These are phyloP conservation scores for Pseudisothecium myosuroides DNA, from an alignment of 225 moss, liverwort and hornwort genomes.

Conservation along the genomic window DNA sequence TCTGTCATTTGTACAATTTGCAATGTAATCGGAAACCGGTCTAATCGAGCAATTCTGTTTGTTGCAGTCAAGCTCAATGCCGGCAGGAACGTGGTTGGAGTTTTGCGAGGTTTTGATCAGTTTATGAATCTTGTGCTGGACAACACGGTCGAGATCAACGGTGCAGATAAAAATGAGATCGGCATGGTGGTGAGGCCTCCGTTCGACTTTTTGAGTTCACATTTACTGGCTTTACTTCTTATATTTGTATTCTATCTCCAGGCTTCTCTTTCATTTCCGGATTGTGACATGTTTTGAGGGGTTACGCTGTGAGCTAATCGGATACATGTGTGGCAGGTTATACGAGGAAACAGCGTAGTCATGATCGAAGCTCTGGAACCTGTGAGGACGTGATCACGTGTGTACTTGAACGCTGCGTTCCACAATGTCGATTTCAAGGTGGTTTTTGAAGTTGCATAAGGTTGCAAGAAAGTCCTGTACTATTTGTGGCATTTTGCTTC, in stretches of 20 bases:
- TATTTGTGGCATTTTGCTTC: background rate
- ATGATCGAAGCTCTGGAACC: slow-evolving; percentile 97
- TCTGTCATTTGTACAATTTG: background rate
- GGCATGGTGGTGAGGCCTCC: slow-evolving; percentile 78
- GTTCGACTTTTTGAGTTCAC: background rate
- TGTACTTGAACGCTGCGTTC: background rate
- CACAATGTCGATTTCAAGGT: background rate
- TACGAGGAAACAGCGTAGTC: slow-evolving; percentile 93
- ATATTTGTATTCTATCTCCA: background rate
- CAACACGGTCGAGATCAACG: slow-evolving; percentile 90
- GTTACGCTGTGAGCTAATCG: background rate
- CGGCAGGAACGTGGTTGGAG: slow-evolving; percentile 82
- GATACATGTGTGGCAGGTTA: slow-evolving; percentile 41
- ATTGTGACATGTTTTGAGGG: background rate
- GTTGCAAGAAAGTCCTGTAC: background rate
- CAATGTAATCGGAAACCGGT: background rate
- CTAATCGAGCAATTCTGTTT: background rate
- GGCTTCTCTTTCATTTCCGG: background rate
- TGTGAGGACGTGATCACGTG: slow-evolving; percentile 8
- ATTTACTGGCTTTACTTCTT: background rate
- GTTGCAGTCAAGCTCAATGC: slow-evolving; percentile 93
- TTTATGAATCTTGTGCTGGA: slow-evolving; percentile 99
- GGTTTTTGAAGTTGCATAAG: background rate
- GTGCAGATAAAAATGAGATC: slow-evolving; percentile 79
- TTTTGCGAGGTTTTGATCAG: slow-evolving; percentile 94